These are phyloP conservation scores for Verticillium dahliae DNA, from an alignment of 2,329 filamentous ascomycete genomes.

Conservation along the genomic window DNA sequence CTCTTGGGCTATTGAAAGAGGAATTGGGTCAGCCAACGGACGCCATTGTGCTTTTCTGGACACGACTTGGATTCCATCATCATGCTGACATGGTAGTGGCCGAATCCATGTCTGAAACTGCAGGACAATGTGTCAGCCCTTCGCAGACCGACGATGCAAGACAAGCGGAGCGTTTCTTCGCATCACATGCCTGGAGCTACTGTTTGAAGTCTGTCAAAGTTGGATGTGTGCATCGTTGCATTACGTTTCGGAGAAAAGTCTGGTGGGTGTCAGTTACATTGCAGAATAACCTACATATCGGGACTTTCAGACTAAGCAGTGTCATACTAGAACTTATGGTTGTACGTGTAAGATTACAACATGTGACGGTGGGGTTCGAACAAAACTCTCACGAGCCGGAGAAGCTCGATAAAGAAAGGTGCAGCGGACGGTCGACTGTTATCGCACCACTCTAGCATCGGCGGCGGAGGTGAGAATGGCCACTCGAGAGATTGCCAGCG, in stretches of 20 bases:
- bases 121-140: background rate
- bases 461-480: background rate
- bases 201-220: background rate
- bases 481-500: background rate
- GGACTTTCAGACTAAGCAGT: background rate
- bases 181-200: background rate
- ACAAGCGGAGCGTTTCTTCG: background rate
- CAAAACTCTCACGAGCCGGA: too few species aligned
- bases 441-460: background rate
- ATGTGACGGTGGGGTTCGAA: too few species aligned
- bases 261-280: background rate
- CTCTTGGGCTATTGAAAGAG: background rate
- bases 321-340: background rate
- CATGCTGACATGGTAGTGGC: background rate
- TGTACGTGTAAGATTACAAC: too few species aligned
- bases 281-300: background rate
- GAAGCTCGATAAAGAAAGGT: too few species aligned
- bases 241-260: background rate
- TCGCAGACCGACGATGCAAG: background rate
- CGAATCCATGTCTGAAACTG: background rate
- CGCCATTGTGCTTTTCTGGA: background rate
- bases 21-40: too few species aligned
- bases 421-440: background rate
- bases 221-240: background rate
- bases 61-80: background rate